Percentiles rank a stretch among this genome's conserved stretches.
These are phyloP conservation scores for Solanum habrochaites DNA, from an alignment of 257 asterid species.

Conservation along the genomic window DNA sequence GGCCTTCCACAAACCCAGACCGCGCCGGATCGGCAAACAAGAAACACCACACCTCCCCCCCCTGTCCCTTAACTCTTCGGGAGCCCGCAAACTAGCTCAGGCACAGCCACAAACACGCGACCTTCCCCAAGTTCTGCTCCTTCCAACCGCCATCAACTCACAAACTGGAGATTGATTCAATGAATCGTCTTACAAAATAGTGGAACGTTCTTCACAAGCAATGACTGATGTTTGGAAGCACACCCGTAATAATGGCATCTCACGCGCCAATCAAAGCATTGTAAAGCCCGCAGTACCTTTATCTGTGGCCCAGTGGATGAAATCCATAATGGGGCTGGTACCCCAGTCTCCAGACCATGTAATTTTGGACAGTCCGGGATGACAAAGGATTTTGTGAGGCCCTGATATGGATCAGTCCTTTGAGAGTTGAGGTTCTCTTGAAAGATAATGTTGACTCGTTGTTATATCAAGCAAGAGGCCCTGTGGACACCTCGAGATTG, in stretches of 20 bases:
- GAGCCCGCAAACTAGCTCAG: too few relatives aligned
- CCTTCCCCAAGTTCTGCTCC: too few relatives aligned
- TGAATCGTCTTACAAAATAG: too few relatives aligned
- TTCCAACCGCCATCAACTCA: too few relatives aligned
- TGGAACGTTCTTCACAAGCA: too few relatives aligned
- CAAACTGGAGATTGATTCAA: too few relatives aligned
- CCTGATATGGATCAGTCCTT: conserved; percentile 96
- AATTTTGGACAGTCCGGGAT: conserved; percentile 80
- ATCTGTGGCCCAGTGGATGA: not conserved
- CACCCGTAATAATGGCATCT: conserved; percentile 75
- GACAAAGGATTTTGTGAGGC: conserved; percentile 89
- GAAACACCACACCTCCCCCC: too few relatives aligned
- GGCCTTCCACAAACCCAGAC: too few relatives aligned
- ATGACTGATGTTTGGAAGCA: conserved; percentile 76
- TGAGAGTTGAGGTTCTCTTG: conserved; percentile 86
- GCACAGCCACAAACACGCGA: too few relatives aligned
- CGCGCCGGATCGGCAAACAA: too few relatives aligned
- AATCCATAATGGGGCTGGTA: not conserved
- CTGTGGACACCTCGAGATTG: conserved; percentile 78
- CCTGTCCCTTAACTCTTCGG: too few relatives aligned
- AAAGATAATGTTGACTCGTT: conserved; percentile 93
- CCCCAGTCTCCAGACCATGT: conserved; percentile 12
- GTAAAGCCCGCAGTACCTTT: conserved; percentile 42
- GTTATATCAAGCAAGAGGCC: conserved; percentile 84
- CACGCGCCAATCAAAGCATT: conserved; percentile 87